These are phyloP conservation scores for Rhodotorula graminis DNA, from an alignment of 768 basidiomycete species.

Conservation along the genomic window DNA sequence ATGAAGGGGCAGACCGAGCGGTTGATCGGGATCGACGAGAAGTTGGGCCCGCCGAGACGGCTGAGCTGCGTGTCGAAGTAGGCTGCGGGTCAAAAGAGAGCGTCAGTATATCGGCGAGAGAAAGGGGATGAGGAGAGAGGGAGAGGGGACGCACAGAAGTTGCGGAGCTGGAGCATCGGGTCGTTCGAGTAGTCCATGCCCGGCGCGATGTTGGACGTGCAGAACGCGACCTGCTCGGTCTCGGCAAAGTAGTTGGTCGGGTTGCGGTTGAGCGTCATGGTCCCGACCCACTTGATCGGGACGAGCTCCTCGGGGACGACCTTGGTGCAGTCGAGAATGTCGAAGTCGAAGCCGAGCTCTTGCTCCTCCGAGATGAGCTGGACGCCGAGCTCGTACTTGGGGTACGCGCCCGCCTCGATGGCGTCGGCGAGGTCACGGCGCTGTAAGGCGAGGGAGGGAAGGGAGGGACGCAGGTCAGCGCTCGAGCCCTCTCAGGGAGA, in stretches of 20 bases:
- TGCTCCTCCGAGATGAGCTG: slow-evolving; percentile 65
- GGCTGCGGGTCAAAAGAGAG: slow-evolving; percentile 34
- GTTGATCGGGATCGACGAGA: slow-evolving; percentile 67
- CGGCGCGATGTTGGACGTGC: slow-evolving; percentile 57
- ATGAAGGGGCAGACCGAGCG: slow-evolving; percentile 69
- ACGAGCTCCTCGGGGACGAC: slow-evolving; percentile 64
- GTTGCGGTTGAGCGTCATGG: slow-evolving; percentile 53
- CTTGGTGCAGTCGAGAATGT: slow-evolving; percentile 77
- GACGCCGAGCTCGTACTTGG: slow-evolving; percentile 75
- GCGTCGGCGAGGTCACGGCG: slow-evolving; percentile 81
- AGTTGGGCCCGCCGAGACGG: slow-evolving; percentile 70
- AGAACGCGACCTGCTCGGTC: slow-evolving; percentile 84
- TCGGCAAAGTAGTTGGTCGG: slow-evolving; percentile 65
- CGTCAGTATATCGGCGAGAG: too few species aligned
- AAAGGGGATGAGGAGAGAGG: too few species aligned
- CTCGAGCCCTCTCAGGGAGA: too few species aligned
- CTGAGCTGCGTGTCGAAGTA: slow-evolving; percentile 77
- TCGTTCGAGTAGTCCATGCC: slow-evolving; percentile 57
- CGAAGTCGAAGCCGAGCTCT: slow-evolving; percentile 83
- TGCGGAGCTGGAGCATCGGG: slow-evolving; percentile 74
- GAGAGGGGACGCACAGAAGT: slow-evolving; percentile 54
- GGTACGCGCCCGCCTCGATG: slow-evolving; percentile 63
- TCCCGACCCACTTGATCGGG: slow-evolving; percentile 62
- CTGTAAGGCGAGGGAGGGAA: too few species aligned
- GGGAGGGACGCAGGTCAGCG: too few species aligned